Evolutionary conservation across 208 protist genomes (phyloP).

Genomic region (Leishmania arabica): DNA sequence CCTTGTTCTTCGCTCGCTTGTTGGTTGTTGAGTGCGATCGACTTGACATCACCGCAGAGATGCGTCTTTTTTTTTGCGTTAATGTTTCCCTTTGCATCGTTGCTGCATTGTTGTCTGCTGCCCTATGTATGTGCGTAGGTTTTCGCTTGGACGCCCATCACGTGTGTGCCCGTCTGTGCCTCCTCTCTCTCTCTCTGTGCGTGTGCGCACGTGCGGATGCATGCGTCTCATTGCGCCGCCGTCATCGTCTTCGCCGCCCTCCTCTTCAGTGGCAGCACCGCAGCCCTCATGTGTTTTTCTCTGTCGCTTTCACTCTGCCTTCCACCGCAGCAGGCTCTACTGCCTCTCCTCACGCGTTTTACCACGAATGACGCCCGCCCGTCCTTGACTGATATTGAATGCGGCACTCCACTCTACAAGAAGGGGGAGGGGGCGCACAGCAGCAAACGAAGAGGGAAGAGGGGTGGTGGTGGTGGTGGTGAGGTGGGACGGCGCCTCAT

Average conservation of each 20-base stretch:
- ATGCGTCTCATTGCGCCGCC: neutral
- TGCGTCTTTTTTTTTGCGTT: slow-evolving; percentile 9
- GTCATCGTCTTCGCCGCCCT: neutral
- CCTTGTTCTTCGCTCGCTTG: neutral
- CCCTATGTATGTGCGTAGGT: neutral
- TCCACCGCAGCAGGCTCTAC: neutral
- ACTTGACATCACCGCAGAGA: neutral
- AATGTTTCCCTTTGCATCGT: neutral
- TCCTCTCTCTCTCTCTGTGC: neutral
- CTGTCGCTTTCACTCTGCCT: neutral
- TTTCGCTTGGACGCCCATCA: neutral
- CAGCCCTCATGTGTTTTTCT: neutral
- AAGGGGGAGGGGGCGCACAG: neutral
- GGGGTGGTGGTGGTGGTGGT: neutral
- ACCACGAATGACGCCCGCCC: neutral
- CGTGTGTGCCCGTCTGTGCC: neutral
- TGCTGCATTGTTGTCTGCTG: neutral
- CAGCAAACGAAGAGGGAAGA: neutral
- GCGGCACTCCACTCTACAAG: neutral
- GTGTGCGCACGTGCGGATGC: neutral
- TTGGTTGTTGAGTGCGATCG: neutral
- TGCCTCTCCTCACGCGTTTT: neutral
- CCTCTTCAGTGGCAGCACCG: neutral
- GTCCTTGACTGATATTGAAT: neutral
- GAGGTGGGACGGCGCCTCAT: neutral